phyloP scores from a whole-genome alignment of 2,329 filamentous ascomycete genomes.

The Seiridium unicorne region DNA sequence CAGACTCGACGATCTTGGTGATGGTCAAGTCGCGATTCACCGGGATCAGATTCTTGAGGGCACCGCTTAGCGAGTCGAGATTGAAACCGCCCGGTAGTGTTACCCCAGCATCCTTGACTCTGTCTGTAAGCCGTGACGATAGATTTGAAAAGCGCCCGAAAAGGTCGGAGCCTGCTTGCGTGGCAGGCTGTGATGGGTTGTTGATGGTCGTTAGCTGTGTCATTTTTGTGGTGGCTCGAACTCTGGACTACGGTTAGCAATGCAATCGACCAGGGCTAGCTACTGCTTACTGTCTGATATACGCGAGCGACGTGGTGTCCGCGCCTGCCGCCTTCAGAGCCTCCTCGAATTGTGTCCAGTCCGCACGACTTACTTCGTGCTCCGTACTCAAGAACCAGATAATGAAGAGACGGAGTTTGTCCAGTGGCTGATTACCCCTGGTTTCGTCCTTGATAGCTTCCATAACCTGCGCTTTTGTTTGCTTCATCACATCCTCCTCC shows the following conservation, averaged over 20 bases:
- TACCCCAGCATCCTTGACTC: constrained; percentile 85
- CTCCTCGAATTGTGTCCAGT: constrained; percentile 85
- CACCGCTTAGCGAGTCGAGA: constrained; percentile 90
- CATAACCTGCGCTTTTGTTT: constrained; percentile 84
- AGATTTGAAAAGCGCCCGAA: constrained; percentile 93
- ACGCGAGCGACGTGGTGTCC: constrained; percentile 76
- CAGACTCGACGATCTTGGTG: constrained; percentile 95
- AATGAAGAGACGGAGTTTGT: constrained; percentile 91
- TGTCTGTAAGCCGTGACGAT: constrained; percentile 87
- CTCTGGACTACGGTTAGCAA: constrained; percentile 45
- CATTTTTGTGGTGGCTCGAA: constrained; percentile 94
- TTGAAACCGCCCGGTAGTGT: constrained; percentile 70
- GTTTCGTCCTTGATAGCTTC: constrained; percentile 78
- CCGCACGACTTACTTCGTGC: constrained; percentile 76
- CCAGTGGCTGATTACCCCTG: constrained; percentile 79
- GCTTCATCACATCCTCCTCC: constrained; percentile 89
- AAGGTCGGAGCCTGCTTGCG: constrained; percentile 68
- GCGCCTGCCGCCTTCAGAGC: constrained; percentile 73
- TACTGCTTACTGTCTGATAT: constrained; percentile 73
- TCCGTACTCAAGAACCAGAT: constrained; percentile 98
- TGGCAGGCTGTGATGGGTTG: constrained; percentile 62
- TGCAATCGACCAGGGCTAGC: neutral
- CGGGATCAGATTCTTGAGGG: constrained; percentile 97
- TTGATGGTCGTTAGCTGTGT: constrained; percentile 95
- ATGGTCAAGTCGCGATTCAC: constrained; percentile 93